Evolutionary conservation across 2,329 filamentous ascomycete species (phyloP).

Genomic region (Diaporthe caulivora): DNA sequence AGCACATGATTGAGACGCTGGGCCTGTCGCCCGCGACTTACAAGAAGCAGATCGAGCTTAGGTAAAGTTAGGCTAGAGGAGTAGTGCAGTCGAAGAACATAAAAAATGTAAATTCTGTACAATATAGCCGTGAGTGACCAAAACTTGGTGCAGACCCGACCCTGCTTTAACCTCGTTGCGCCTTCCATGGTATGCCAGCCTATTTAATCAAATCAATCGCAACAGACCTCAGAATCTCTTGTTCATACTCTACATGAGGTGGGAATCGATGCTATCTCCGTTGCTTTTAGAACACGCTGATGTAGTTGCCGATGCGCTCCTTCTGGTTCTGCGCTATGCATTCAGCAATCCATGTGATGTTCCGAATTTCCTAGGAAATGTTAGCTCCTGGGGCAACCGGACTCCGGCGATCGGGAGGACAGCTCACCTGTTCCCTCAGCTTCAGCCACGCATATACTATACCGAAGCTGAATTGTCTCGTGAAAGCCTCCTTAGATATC

Average conservation of each 20-base stretch:
- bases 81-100: constrained; percentile 45
- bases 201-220: constrained; percentile 32
- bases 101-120: constrained; percentile 61
- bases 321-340: constrained; percentile 99
- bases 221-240: constrained; percentile 31
- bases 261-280: constrained; percentile 40
- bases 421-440: constrained; percentile 90
- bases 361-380: constrained; percentile 86
- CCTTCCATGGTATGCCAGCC: constrained; percentile 47
- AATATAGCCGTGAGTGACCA: constrained; percentile 51
- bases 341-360: constrained; percentile 99
- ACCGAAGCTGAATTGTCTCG: constrained; percentile 92
- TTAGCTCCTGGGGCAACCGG: constrained; percentile 46
- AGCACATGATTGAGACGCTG: constrained; percentile 84
- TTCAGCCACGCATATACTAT: constrained; percentile 99
- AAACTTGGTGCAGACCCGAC: constrained; percentile 37
- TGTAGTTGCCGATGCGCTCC: constrained; percentile 98
- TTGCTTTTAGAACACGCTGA: constrained; percentile 85
- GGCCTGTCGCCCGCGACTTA: constrained; percentile 90
- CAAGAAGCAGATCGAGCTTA: constrained; percentile 86
- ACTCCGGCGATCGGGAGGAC: not conserved
- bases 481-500: constrained; percentile 94
- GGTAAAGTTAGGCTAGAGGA: constrained; percentile 43
- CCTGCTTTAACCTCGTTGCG: constrained; percentile 38
- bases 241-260: constrained; percentile 32